These are phyloP conservation scores for Neurospora sp. DNA, from an alignment of 2,329 filamentous ascomycete genomes.

Conservation along the genomic window DNA sequence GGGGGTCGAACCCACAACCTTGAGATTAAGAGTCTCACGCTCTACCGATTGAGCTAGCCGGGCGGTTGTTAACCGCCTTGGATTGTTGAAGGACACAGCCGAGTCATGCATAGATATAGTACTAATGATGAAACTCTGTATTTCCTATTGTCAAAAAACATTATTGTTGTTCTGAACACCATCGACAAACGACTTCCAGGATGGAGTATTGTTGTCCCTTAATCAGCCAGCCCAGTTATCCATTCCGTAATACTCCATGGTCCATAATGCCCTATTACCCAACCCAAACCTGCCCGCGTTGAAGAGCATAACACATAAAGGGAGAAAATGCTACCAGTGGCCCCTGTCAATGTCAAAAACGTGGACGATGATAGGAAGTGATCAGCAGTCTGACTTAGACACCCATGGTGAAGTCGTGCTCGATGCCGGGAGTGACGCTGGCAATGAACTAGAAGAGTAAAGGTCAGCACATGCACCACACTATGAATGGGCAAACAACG, in stretches of 20 bases:
- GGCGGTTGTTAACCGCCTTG: conserved; percentile 21
- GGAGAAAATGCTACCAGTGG: neutral
- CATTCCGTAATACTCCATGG: neutral
- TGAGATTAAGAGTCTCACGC: conserved; percentile 56
- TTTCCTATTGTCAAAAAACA: neutral
- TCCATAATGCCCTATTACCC: neutral
- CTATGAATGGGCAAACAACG: neutral
- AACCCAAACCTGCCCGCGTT: neutral
- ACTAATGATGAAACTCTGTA: neutral
- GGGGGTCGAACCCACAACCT: neutral
- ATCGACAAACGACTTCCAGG: neutral
- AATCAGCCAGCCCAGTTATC: neutral
- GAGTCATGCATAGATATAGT: neutral
- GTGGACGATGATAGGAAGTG: neutral
- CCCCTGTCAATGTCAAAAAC: neutral
- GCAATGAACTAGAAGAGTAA: conserved; percentile 53
- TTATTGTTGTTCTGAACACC: neutral
- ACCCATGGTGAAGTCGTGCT: conserved; percentile 96
- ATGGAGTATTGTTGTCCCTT: neutral
- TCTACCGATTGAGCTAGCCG: conserved; percentile 63
- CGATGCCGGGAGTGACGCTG: conserved; percentile 90
- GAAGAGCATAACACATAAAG: neutral
- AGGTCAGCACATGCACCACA: conserved; percentile 16
- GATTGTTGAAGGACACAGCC: neutral
- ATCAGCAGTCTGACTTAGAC: conserved; percentile 40